Conservation (phyloP, 2,329 filamentous ascomycete species). For the Trichoderma hamatum region DNA sequence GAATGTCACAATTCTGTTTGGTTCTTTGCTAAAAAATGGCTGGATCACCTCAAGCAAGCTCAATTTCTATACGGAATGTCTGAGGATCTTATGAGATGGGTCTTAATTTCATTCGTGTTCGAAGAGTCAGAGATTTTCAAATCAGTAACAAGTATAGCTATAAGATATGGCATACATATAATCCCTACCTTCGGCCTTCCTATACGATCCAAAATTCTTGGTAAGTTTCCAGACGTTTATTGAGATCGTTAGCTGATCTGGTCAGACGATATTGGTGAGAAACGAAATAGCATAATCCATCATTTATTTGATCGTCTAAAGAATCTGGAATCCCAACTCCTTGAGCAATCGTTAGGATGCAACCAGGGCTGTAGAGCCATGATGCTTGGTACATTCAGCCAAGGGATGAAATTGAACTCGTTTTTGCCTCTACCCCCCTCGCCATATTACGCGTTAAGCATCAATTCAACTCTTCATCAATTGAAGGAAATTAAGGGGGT, state of each 20-base stretch:
- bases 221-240: neutral
- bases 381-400: neutral
- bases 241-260: neutral
- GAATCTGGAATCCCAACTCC: neutral
- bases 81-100: neutral
- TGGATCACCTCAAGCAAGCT: too few species aligned
- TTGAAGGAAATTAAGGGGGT: neutral
- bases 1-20: neutral
- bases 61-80: too few species aligned
- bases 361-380: neutral
- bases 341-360: neutral
- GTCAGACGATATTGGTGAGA: neutral
- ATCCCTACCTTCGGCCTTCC: neutral
- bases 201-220: neutral
- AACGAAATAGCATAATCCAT: neutral
- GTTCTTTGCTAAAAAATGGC: neutral
- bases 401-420: neutral
- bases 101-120: neutral
- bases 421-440: neutral
- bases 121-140: neutral
- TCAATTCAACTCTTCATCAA: neutral
- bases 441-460: neutral
- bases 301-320: neutral
- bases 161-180: neutral
- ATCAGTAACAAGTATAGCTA: neutral